Conservation (phyloP, 352 stramenopile species). For the Phytophthora palmivora region DNA sequence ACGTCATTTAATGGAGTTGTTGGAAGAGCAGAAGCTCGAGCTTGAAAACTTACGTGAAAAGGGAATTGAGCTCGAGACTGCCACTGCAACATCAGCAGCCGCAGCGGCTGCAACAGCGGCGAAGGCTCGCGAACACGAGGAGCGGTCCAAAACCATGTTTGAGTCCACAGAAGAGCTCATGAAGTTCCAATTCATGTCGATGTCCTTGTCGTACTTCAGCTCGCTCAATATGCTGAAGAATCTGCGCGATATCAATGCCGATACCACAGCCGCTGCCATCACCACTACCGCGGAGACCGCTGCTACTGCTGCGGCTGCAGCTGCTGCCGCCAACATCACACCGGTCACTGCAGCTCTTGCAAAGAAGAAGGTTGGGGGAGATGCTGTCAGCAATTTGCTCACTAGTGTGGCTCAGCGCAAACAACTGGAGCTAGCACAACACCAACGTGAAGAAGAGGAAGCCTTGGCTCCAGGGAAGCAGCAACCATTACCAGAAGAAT, state of each 20-base stretch:
- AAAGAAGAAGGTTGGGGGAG: conserved; percentile 68
- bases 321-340: conserved; percentile 89
- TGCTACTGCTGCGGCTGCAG: conserved; percentile 83
- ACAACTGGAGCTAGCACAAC: conserved; percentile 70
- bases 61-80: conserved; percentile 91
- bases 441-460: conserved; percentile 66
- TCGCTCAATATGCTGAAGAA: conserved; percentile 96
- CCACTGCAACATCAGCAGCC: conserved; percentile 91
- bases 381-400: conserved; percentile 73
- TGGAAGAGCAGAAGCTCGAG: conserved; percentile 95
- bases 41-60: conserved; percentile 92
- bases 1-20: conserved; percentile 92
- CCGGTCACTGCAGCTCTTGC: conserved; percentile 35
- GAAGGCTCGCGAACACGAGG: conserved; percentile 92
- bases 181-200: conserved; percentile 98
- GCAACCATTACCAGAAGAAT: conserved; percentile 74
- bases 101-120: conserved; percentile 90
- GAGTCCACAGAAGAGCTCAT: conserved; percentile 95
- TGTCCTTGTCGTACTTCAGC: conserved; percentile 95
- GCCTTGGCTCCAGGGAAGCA: conserved; percentile 50
- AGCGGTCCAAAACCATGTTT: conserved; percentile 91
- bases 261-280: conserved; percentile 91
- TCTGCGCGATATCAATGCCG: conserved; percentile 93
- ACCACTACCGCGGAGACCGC: conserved; percentile 89
- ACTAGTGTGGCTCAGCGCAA: conserved; percentile 72